Evolutionary conservation across 495 filamentous ascomycete genomes (phyloP), one percentile per base, ranked within the genome.

Genomic region (Cercophora samala): DNA sequence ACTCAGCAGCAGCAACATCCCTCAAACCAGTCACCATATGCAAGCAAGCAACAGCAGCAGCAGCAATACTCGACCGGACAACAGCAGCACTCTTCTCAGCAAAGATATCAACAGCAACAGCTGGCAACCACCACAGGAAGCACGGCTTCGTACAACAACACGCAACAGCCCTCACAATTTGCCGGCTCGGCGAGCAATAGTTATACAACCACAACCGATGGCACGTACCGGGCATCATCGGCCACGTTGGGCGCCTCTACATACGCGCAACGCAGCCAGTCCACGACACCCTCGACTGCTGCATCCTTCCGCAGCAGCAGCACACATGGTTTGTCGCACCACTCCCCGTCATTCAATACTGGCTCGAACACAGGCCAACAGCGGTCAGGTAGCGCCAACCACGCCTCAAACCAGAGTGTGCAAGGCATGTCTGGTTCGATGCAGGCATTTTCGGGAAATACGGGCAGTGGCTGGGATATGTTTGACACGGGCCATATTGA

Each of bases 161-260:
- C 81, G 6, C 73, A 77, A 21, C 80, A 80, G 55, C 78, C 80
- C 29, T 76, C 80, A 17, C 81, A 82, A 52, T 83, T 82, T 61
- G 70, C 74, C n/a, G 55, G 78, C 6, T 73, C 80, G 52, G 72
- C 76, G 13, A 80, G 70, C 65, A 78, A 69, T 42, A 73, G 67
- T 46, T 75, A 81, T 24, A 75, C 70, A 63, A 62, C 77, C 25
- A 62, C 25, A 5, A 63, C 74, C n/a, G 76, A 82, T 46, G 70
- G 62, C 37, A 77, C 68, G 60, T 83, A 82, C 64, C 76, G 81
- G 42, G 71, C 70, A 51, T 75, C 79, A 1, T 68, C 77, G 15
- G 26, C 70, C 15, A 23, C 29, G 9, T 51, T 70, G 22, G 77
- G 55, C 37, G 74, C 66, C 42, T 29, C 76, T 23, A 70, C 77